Conservation (phyloP, 2,329 filamentous ascomycete genomes). For the Ceratocystis colombiana region DNA sequence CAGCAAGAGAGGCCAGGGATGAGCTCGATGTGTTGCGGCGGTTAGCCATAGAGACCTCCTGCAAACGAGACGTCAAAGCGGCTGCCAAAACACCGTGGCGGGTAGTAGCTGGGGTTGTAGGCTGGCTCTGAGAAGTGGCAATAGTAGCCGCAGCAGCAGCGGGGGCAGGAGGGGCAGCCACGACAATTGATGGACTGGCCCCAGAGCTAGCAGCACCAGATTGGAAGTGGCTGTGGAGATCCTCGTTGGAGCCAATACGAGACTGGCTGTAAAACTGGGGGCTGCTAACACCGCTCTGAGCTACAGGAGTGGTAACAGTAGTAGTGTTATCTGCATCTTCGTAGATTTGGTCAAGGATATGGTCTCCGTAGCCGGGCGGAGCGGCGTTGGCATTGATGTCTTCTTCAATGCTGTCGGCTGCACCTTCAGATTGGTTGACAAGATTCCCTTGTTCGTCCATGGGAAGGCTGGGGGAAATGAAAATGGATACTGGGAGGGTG, state of each 20-base stretch:
- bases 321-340: slow-evolving; percentile 65
- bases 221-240: slow-evolving; percentile 45
- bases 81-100: slow-evolving; percentile 28
- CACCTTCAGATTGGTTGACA: slow-evolving; percentile 43
- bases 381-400: slow-evolving; percentile 50
- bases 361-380: slow-evolving; percentile 86
- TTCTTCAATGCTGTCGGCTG: slow-evolving; percentile 36
- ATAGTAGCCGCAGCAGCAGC: slow-evolving; percentile 8
- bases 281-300: slow-evolving; percentile 65
- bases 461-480: slow-evolving; percentile 88
- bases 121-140: slow-evolving; percentile 7
- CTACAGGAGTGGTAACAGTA: slow-evolving; percentile 67
- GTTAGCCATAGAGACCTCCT: slow-evolving; percentile 51
- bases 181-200: slow-evolving; percentile 25
- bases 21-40: slow-evolving; percentile 40
- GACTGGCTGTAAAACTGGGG: slow-evolving; percentile 59
- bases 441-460: slow-evolving; percentile 81
- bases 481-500: slow-evolving; percentile 81
- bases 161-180: slow-evolving; percentile 16
- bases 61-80: slow-evolving; percentile 54
- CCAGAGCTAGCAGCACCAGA: slow-evolving; percentile 38
- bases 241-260: slow-evolving; percentile 69
- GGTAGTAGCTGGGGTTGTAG: slow-evolving; percentile 21
- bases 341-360: slow-evolving; percentile 82
- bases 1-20: slow-evolving; percentile 37